Evolutionary conservation across 2,329 filamentous ascomycete species (phyloP).

Genomic region (Fusarium algeriense): DNA sequence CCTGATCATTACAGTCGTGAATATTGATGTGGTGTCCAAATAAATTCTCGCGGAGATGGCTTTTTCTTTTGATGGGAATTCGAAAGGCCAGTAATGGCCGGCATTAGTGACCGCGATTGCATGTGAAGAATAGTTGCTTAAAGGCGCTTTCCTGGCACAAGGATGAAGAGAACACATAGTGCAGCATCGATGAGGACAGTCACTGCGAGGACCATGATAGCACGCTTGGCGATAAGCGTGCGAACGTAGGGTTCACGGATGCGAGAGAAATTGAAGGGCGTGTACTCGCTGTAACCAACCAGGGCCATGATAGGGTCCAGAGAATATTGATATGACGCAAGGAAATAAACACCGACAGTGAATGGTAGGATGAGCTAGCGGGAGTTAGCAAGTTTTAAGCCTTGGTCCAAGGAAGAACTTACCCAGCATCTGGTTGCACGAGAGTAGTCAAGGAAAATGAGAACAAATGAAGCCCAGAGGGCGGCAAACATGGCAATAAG

Average conservation of each 20-base stretch:
- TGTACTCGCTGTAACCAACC: conserved; percentile 94
- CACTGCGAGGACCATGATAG: conserved; percentile 82
- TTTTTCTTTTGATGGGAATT: conserved; percentile 18
- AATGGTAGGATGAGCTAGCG: conserved; percentile 82
- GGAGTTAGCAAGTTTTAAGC: conserved; percentile 18
- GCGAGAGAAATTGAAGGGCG: conserved; percentile 88
- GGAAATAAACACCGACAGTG: conserved; percentile 87
- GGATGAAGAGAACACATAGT: conserved; percentile 90
- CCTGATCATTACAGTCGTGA: conserved; percentile 50
- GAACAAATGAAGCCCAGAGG: conserved; percentile 93
- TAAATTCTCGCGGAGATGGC: conserved; percentile 33
- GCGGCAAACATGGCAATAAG: conserved; percentile 86
- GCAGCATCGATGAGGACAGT: conserved; percentile 82
- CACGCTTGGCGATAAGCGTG: conserved; percentile 84
- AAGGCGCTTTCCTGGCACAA: conserved; percentile 89
- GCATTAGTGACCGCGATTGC: conserved; percentile 42
- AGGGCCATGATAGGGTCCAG: conserved; percentile 92
- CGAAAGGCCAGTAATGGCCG: conserved; percentile 39
- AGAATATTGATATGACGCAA: conserved; percentile 94
- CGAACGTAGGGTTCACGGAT: conserved; percentile 93
- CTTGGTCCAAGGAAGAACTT: conserved; percentile 54
- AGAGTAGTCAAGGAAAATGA: conserved; percentile 88
- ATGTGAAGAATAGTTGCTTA: conserved; percentile 54
- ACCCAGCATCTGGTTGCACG: conserved; percentile 86
- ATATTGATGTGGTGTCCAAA: conserved; percentile 35